These are phyloP conservation scores for Fragaria ananassa DNA, from an alignment of 306 rosid genomes.

Conservation along the genomic window DNA sequence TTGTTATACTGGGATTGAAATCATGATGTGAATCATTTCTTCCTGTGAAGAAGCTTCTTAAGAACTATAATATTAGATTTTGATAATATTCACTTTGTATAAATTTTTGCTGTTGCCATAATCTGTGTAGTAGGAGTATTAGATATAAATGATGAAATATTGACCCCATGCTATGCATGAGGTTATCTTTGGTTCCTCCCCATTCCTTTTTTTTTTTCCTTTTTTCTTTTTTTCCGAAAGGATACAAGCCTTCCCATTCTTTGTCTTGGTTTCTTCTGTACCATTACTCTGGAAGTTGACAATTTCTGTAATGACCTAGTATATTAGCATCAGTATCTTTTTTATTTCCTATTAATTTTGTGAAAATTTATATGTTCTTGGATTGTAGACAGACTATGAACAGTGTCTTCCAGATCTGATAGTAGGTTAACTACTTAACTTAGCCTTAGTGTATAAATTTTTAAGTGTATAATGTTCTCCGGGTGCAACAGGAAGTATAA, in stretches of 20 bases:
- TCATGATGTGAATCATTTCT: not conserved
- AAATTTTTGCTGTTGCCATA: not conserved
- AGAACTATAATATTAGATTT: not conserved
- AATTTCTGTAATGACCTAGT: not conserved
- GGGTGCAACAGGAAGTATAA: not conserved
- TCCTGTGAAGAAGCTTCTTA: not conserved
- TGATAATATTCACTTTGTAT: not conserved
- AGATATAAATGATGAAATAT: not conserved
- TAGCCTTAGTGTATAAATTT: not conserved
- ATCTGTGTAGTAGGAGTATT: not conserved
- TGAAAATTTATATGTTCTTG: not conserved
- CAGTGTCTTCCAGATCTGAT: not conserved
- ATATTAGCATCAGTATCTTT: not conserved
- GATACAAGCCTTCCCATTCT: not conserved
- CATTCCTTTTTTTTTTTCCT: too few species aligned
- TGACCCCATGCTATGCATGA: not conserved
- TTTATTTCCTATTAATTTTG: not conserved
- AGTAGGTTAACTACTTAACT: not conserved
- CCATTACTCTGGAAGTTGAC: not conserved
- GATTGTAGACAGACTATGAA: not conserved
- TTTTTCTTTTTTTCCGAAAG: too few species aligned
- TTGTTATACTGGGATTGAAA: not conserved
- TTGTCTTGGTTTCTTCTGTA: not conserved
- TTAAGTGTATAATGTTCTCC: too few species aligned
- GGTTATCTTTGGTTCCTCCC: not conserved